Evolutionary conservation across 176 grass and related monocot species (phyloP).

Genomic region (Elaeis guineensis): DNA sequence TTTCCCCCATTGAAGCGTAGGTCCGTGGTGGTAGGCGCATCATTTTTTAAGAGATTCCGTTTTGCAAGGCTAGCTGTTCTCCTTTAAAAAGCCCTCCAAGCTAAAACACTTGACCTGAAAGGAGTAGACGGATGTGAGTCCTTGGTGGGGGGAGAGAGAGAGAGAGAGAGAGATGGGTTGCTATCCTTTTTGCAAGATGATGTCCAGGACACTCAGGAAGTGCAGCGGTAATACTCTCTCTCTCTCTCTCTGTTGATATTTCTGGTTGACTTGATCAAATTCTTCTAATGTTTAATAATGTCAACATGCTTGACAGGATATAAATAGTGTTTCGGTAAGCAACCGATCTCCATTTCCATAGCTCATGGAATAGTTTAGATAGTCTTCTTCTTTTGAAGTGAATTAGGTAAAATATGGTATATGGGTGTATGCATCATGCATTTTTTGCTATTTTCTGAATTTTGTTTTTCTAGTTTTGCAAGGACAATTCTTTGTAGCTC

Average conservation of each 20-base stretch:
- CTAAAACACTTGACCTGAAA: conserved; percentile 4
- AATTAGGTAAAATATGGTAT: too few species aligned
- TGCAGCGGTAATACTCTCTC: conserved; percentile 42
- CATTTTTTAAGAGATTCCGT: conserved; percentile 1
- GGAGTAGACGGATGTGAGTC: conserved; percentile 16
- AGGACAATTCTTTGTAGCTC: too few species aligned
- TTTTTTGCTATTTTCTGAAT: too few species aligned
- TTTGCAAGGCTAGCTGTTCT: not conserved
- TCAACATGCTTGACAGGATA: not conserved
- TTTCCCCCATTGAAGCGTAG: not conserved
- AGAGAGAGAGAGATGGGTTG: conserved; percentile 59
- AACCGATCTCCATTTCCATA: too few species aligned
- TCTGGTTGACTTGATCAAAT: not conserved
- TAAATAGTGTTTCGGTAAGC: too few species aligned
- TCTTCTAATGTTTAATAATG: not conserved
- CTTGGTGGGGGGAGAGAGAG: conserved; percentile 29
- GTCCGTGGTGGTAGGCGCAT: not conserved
- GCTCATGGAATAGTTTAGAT: too few species aligned
- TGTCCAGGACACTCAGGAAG: conserved; percentile 51
- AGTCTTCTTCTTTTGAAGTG: too few species aligned
- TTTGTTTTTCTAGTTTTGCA: too few species aligned
- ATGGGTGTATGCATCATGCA: too few species aligned
- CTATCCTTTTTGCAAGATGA: conserved; percentile 53
- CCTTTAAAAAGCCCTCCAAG: not conserved
- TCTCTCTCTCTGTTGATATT: conserved; percentile 1